A percentile compares a stretch with the other conserved stretches of the same genome.
Conservation (phyloP, 441 rosid genomes). For the Sinapis alba region DNA sequence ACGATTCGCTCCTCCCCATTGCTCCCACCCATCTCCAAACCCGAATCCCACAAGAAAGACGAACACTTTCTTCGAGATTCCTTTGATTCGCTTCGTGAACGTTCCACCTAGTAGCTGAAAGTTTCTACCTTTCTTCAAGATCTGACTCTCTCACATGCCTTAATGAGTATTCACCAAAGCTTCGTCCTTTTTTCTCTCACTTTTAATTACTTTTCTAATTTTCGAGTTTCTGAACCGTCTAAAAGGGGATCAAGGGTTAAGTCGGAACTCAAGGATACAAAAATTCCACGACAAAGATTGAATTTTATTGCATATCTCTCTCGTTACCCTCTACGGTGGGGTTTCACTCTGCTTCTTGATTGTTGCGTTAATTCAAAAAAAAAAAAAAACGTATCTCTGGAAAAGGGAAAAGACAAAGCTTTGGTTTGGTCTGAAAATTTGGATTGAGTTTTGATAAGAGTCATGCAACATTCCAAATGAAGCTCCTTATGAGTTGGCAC, state of each 20-base stretch:
- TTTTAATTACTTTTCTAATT: slow-evolving; percentile 3
- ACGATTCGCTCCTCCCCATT: slow-evolving; percentile 50
- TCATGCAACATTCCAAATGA: slow-evolving; percentile 32
- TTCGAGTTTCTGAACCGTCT: slow-evolving; percentile 23
- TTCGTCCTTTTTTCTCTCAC: slow-evolving; percentile 11
- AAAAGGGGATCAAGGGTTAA: slow-evolving; percentile 40
- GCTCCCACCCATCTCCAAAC: slow-evolving; percentile 52
- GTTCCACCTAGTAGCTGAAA: slow-evolving; percentile 22
- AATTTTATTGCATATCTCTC: not conserved
- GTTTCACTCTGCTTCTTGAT: not conserved
- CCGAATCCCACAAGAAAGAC: slow-evolving; percentile 17
- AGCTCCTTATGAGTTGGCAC: slow-evolving; percentile 34
- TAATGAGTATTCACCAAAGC: slow-evolving; percentile 24
- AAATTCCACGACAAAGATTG: not conserved
- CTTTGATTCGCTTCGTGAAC: not conserved
- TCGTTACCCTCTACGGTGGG: not conserved
- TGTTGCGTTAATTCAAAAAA: not conserved
- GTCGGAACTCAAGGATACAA: slow-evolving; percentile 10
- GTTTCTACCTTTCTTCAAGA: slow-evolving; percentile 21
- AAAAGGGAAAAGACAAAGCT: slow-evolving; percentile 31
- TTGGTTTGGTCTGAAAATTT: slow-evolving; percentile 25
- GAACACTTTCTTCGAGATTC: not conserved
- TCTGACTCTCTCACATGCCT: slow-evolving; percentile 24
- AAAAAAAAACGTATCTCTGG: slow-evolving; percentile 17
- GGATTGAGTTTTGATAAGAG: slow-evolving; percentile 7